Percentiles rank a stretch among this genome's conserved stretches.
phyloP scores from a whole-genome alignment of 129 eudicot species.

The Deinandra increscens region DNA sequence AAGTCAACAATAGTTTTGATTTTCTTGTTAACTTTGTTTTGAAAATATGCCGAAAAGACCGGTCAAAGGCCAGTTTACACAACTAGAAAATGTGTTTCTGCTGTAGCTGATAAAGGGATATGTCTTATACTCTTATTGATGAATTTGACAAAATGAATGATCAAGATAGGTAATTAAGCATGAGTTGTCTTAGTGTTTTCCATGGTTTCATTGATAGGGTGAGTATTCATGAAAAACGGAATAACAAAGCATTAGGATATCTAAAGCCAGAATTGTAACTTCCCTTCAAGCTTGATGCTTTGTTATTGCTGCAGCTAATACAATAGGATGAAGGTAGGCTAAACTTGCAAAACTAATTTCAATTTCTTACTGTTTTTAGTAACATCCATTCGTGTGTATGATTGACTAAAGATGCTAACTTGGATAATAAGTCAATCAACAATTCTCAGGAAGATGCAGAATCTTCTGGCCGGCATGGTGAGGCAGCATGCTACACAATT shows the following conservation, averaged over 20 bases:
- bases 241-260: constrained; percentile 96
- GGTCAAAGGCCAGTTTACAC: constrained; percentile 98
- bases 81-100: constrained; percentile 99
- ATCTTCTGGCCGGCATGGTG: too few relatives aligned
- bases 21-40: background rate
- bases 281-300: constrained; percentile 98
- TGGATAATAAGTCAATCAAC: too few relatives aligned
- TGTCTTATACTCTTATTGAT: constrained; percentile 93
- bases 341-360: background rate
- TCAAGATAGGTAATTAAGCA: constrained; percentile 72
- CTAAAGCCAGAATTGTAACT: constrained; percentile 97
- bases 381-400: too few relatives aligned
- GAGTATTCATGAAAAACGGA: constrained; percentile 99
- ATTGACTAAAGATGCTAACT: too few relatives aligned
- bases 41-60: constrained; percentile 93
- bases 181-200: too few relatives aligned
- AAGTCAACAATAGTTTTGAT: background rate
- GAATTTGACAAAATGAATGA: constrained; percentile 99
- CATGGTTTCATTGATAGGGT: too few relatives aligned
- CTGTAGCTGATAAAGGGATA: constrained; percentile 97
- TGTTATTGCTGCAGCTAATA: constrained; percentile 99
- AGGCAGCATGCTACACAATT: too few relatives aligned
- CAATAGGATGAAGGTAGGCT: constrained; percentile 90
- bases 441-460: too few relatives aligned
- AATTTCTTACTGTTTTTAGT: too few relatives aligned